Evolutionary conservation across 306 rosid species (phyloP).

Genomic region (Leucaena leucocephala): DNA sequence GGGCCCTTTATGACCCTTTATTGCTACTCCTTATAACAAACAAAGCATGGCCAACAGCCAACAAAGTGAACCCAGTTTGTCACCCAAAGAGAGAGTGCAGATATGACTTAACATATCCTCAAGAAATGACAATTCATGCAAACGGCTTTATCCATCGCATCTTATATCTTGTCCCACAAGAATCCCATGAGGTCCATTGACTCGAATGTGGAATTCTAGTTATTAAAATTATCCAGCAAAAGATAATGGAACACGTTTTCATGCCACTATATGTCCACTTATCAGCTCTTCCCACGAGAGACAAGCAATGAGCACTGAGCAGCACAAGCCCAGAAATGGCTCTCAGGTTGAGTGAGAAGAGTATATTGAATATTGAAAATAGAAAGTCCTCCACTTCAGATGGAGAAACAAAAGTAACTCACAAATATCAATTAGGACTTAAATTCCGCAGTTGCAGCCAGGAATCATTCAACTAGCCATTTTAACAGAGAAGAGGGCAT

Average conservation of each 20-base stretch:
- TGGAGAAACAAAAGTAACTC: background rate
- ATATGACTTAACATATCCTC: slow-evolving; percentile 40
- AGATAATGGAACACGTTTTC: slow-evolving; percentile 32
- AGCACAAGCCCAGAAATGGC: background rate
- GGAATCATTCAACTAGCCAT: background rate
- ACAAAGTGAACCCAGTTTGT: slow-evolving; percentile 48
- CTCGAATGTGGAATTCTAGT: slow-evolving; percentile 21
- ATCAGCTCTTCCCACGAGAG: background rate
- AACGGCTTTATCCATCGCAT: slow-evolving; percentile 39
- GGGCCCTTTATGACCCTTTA: slow-evolving; percentile 51
- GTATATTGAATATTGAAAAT: background rate
- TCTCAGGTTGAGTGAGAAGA: background rate
- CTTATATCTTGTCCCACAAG: slow-evolving; percentile 45
- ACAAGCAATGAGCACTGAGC: background rate
- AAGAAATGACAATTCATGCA: slow-evolving; percentile 34
- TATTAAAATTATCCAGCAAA: slow-evolving; percentile 37
- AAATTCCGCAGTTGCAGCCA: background rate
- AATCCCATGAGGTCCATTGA: slow-evolving; percentile 45
- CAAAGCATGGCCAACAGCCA: slow-evolving; percentile 71
- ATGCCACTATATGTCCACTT: slow-evolving; percentile 27
- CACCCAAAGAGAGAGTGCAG: slow-evolving; percentile 46
- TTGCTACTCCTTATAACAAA: slow-evolving; percentile 48
- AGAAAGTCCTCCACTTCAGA: slow-evolving; percentile 10
- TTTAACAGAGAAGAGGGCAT: slow-evolving; percentile 7
- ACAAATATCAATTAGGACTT: background rate